phyloP scores from a whole-genome alignment of 176 grass and related monocot species.

The Carex kokanica region DNA sequence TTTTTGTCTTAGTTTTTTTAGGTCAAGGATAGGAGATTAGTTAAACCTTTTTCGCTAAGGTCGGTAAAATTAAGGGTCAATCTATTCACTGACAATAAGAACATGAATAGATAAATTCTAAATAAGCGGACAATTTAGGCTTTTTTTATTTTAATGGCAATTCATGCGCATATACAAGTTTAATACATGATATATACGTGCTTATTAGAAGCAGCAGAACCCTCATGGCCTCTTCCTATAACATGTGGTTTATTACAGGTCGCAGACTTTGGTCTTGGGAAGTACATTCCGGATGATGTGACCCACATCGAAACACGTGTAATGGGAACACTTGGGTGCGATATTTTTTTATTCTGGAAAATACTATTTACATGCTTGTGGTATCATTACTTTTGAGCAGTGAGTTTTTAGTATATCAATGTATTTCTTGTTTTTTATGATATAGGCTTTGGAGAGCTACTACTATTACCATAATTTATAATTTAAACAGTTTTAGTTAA shows the following conservation, averaged over 20 bases:
- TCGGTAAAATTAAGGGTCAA: not conserved
- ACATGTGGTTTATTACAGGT: slow-evolving; percentile 36
- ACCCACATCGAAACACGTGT: slow-evolving; percentile 64
- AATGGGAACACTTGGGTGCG: slow-evolving; percentile 61
- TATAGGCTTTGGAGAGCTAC: not conserved
- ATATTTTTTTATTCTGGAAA: not conserved
- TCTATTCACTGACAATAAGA: not conserved
- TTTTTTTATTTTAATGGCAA: no score
- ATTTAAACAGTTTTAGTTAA: not conserved
- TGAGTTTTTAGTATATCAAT: not conserved
- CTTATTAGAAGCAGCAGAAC: no score
- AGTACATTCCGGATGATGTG: slow-evolving; percentile 46
- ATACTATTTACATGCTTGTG: not conserved
- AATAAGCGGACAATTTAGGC: no score
- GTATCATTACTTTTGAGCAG: not conserved
- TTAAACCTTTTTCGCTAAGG: not conserved
- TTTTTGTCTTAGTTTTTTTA: not conserved
- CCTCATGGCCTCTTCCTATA: not conserved
- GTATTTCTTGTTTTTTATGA: not conserved
- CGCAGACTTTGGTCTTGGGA: slow-evolving; percentile 64
- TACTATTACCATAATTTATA: not conserved
- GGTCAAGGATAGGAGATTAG: not conserved
- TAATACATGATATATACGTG: no score
- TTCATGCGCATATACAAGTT: no score
- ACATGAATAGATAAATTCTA: no score